These are phyloP conservation scores for Calocybe gambosa DNA, from an alignment of 1,284 basidiomycete species.

Conservation along the genomic window DNA sequence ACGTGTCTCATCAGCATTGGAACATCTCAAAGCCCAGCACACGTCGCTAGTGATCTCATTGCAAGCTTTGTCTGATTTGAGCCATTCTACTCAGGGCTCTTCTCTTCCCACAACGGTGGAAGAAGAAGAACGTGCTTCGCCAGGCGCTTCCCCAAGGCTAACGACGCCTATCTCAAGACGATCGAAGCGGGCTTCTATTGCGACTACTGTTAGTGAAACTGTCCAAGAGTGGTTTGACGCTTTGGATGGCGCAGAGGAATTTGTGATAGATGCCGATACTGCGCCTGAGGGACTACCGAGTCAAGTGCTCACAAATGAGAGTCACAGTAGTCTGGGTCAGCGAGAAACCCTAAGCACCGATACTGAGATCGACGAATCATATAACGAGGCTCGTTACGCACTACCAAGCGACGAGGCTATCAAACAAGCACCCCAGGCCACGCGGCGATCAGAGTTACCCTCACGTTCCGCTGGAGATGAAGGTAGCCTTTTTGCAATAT, in stretches of 20 bases:
- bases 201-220: slow-evolving; percentile 53
- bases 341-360: slow-evolving; percentile 40
- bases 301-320: slow-evolving; percentile 33
- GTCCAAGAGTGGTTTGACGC: slow-evolving; percentile 72
- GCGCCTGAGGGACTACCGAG: slow-evolving; percentile 32
- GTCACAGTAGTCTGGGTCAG: slow-evolving; percentile 32
- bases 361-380: slow-evolving; percentile 36
- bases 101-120: slow-evolving; percentile 44
- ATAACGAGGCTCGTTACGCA: slow-evolving; percentile 15
- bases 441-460: slow-evolving; percentile 61
- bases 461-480: slow-evolving; percentile 71
- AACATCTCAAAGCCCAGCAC: slow-evolving; percentile 57
- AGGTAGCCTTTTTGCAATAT: slow-evolving; percentile 78
- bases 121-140: slow-evolving; percentile 27
- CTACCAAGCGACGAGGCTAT: not conserved
- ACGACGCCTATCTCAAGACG: slow-evolving; percentile 29
- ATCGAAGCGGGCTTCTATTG: slow-evolving; percentile 43
- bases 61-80: slow-evolving; percentile 32
- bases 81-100: slow-evolving; percentile 30
- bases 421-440: slow-evolving; percentile 24
- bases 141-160: slow-evolving; percentile 24
- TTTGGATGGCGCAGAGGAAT: slow-evolving; percentile 60
- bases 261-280: slow-evolving; percentile 46
- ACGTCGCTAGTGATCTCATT: slow-evolving; percentile 42
- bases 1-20: slow-evolving; percentile 39